Conservation (phyloP, 345 rosid genomes). For the Nephelium lappaceum region DNA sequence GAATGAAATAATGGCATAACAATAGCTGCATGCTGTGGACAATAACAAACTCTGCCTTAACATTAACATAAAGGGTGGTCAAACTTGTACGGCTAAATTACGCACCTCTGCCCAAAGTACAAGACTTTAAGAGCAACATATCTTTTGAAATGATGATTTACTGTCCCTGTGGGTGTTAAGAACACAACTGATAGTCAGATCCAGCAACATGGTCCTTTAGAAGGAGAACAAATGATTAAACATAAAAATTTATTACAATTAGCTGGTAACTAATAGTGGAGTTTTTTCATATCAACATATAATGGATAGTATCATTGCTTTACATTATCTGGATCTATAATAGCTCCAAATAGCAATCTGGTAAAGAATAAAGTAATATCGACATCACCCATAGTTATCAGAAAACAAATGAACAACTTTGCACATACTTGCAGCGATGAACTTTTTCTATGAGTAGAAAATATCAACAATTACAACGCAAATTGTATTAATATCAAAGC, state of each 20-base stretch:
- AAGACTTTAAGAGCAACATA: conserved; percentile 76
- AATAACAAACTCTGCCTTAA: background rate
- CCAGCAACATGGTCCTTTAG: background rate
- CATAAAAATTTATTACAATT: background rate
- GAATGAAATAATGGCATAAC: background rate
- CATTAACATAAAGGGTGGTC: background rate
- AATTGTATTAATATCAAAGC: background rate
- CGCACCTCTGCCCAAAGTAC: conserved; percentile 93
- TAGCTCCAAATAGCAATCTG: background rate
- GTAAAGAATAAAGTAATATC: background rate
- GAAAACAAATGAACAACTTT: no score
- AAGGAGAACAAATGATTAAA: background rate
- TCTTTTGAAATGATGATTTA: conserved; percentile 55
- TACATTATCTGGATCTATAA: background rate
- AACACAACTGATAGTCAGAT: conserved; percentile 9
- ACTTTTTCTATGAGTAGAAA: background rate
- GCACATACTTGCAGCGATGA: no score
- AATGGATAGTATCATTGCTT: background rate
- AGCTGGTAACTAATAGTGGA: background rate
- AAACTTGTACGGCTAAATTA: background rate
- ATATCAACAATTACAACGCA: background rate
- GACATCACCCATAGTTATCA: no score
- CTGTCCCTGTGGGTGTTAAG: conserved; percentile 14
- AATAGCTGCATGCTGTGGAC: conserved; percentile 1
- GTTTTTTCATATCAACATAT: background rate